phyloP scores from a whole-genome alignment of 179 eudicot species.

The Drosera spatulata region DNA sequence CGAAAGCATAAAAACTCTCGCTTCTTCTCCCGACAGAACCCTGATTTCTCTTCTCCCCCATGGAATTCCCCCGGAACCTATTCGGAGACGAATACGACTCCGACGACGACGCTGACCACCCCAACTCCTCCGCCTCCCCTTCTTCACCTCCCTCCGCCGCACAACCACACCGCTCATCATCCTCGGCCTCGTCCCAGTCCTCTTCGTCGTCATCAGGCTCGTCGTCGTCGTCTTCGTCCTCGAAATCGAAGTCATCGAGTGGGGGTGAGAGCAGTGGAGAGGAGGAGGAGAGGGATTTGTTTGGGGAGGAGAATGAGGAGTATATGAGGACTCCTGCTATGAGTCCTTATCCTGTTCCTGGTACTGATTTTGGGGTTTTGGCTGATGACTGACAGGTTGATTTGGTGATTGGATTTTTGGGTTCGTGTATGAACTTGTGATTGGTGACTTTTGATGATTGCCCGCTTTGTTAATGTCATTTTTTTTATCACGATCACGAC shows the following conservation, averaged over 20 bases:
- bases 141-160: too few relatives aligned
- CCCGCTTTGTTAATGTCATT: too few relatives aligned
- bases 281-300: constrained; percentile 57
- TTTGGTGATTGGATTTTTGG: not conserved
- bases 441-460: too few relatives aligned
- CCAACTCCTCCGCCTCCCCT: too few relatives aligned
- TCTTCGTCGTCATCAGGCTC: constrained; percentile 35
- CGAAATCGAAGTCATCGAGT: constrained; percentile 32
- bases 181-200: constrained; percentile 46
- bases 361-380: constrained; percentile 13
- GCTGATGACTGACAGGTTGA: too few relatives aligned
- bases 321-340: constrained; percentile 50
- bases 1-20: too few relatives aligned
- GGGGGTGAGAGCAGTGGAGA: constrained; percentile 14
- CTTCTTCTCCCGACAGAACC: too few relatives aligned
- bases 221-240: constrained; percentile 57
- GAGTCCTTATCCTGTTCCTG: constrained; percentile 73
- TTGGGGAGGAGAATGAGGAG: constrained; percentile 90
- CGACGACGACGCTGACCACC: constrained; percentile 2
- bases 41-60: constrained; percentile 4
- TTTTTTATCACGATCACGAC: too few relatives aligned
- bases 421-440: not conserved
- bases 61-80: constrained; percentile 42
- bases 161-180: constrained; percentile 29
- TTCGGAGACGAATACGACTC: constrained; percentile 37